Base-by-base conservation (phyloP, 352 stramenopile genomes). In the Lagenidium sp. region DNA sequence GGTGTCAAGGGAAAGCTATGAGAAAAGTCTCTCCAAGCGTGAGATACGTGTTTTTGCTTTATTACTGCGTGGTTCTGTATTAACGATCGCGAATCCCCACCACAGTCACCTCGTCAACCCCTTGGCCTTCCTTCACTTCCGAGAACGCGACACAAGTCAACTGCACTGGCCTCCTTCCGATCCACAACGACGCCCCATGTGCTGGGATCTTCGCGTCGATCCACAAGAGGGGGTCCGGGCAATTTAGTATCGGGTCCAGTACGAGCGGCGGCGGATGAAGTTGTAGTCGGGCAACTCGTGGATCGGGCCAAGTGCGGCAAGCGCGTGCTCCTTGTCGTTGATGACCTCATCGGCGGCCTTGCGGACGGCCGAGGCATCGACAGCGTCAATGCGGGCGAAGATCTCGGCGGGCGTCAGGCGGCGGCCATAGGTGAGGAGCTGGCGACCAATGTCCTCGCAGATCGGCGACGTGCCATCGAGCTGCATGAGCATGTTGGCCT, bases 281-380 rank as follows among this genome's bases (percentile, higher is more conserved):
- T 98, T 98, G 90, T 99, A 99, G 71, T 99, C 96, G 31, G 96
- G 96, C 63, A 99, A 76, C 65, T 99, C 95, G 72, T 99, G 83
- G 59, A 99, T 97, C 49, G 96, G 95, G 38, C 97, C 97, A 18
- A 98, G 87, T 39, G 95, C 96, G 28, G 96, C 94, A 35, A 99
- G 75, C 25, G 97, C 96, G 82, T 99, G 94, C 62, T 99, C 97
- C 81, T 99, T 95, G 70, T 99, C 95, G 68, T 98, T 97, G 59
- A 99, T 88, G 40, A 95, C 78, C 47, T 93, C 58, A 56, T 93
- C 81, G 30, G 82, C 82, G 25, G 79, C 83, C 40, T 67, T 63
- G 55, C 82, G 82, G 41, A 99, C 92, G 55, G 97, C 91, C 30
- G 87, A 87, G 8, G 89, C 82, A 38, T 97, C 93, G 30, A 99